phyloP scores from a whole-genome alignment of 352 stramenopile genomes.

The Phytophthora palmivora region DNA sequence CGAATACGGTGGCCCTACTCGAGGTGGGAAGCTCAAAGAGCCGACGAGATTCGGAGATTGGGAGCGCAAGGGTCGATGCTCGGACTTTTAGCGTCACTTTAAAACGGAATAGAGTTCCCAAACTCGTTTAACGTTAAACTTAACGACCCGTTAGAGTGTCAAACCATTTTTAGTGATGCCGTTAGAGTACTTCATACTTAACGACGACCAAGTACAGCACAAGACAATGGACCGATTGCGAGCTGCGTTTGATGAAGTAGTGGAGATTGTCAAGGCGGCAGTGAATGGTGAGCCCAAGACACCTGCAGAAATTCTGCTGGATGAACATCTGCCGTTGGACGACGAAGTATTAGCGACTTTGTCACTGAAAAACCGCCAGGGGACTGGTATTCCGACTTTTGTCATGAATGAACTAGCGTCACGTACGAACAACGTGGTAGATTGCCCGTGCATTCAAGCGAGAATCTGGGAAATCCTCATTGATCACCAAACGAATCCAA shows the following conservation, averaged over 20 bases:
- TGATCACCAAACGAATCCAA: slow-evolving; percentile 58
- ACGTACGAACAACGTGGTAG: slow-evolving; percentile 73
- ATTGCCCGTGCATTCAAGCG: slow-evolving; percentile 76
- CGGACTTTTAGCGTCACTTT: slow-evolving; percentile 88
- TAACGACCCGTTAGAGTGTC: background rate
- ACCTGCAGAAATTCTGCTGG: slow-evolving; percentile 66
- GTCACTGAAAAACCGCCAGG: slow-evolving; percentile 42
- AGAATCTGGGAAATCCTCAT: slow-evolving; percentile 78
- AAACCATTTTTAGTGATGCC: slow-evolving; percentile 21
- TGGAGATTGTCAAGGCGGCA: slow-evolving; percentile 66
- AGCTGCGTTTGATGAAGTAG: slow-evolving; percentile 64
- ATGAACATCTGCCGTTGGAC: slow-evolving; percentile 66
- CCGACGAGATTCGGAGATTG: slow-evolving; percentile 98
- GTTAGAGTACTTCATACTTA: slow-evolving; percentile 6
- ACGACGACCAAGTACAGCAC: background rate
- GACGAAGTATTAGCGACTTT: slow-evolving; percentile 55
- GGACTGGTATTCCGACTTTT: slow-evolving; percentile 53
- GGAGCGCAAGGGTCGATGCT: slow-evolving; percentile 97
- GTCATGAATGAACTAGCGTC: slow-evolving; percentile 70
- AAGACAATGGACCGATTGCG: slow-evolving; percentile 62
- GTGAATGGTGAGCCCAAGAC: slow-evolving; percentile 64
- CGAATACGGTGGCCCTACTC: slow-evolving; percentile 95
- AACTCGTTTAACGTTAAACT: background rate
- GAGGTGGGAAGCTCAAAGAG: slow-evolving; percentile 94
- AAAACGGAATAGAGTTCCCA: too few species aligned